Base-by-base conservation (phyloP, 768 basidiomycete species). In the Phlegmacium glaucopus region DNA sequence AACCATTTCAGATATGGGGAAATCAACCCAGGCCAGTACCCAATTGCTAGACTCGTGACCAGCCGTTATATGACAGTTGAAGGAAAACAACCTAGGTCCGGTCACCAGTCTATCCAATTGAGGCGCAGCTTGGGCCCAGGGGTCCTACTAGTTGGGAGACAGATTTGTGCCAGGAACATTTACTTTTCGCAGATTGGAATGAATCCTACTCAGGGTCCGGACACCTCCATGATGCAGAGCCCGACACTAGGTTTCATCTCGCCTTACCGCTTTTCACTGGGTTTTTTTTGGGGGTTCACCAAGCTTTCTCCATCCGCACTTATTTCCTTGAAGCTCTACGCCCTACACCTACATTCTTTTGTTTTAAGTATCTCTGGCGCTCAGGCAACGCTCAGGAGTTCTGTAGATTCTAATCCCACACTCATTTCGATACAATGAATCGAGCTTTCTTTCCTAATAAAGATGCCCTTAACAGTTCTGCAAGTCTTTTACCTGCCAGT, bases 401-500 rank as follows among this genome's bases (percentile, higher is more conserved):
- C n/a, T 29, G 18, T 27, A 30, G 22, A 6, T 15, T 27, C 25
- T 22, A n/a, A 9, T 29, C n/a, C 35, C 12, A 30, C 41, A 27
- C 17, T 34, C 38, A 6, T 26, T 30, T 44, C 34, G 15, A 29
- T 26, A 15, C 38, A 48, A 52, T 52, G 51, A 45, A 26, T 39
- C 51, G 47, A 12, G 46, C 22, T 16, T 38, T 36, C 36, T 44
- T 39, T 27, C 32, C 47, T 39, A 18, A 36, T 11, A 26, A 44
- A 32, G 48, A 47, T 34, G 43, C 53, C 6, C 51, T 53, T 1
- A 34, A 22, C 5, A 22, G 22, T 22, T 2, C 53, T 10, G 37
- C 48, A 2, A 52, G 42, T 43, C 35, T 54, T 15, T 47, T 54
- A 22, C 47, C 52, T 6, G 17, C 45, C 26, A 41, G 22, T 36